These are phyloP conservation scores for Sugiyamaella xylanicola DNA, from an alignment of 1,139 yeast species.

Conservation along the genomic window DNA sequence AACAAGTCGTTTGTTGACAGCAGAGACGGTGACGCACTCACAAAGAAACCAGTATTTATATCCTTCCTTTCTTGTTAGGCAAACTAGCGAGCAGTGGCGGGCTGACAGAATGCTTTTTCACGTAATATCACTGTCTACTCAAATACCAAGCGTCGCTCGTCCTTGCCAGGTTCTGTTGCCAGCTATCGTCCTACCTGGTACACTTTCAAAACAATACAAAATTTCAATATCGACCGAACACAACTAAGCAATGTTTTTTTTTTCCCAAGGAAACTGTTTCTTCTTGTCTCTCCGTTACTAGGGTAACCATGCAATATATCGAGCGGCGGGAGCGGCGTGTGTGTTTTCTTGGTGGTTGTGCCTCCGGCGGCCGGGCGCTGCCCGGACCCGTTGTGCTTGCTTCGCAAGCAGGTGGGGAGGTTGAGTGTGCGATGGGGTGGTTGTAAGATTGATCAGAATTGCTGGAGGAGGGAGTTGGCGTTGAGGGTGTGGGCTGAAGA, in stretches of 20 bases:
- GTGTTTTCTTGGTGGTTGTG: background rate
- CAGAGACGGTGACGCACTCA: background rate
- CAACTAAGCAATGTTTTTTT: conserved; percentile 17
- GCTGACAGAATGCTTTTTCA: background rate
- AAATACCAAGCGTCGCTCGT: background rate
- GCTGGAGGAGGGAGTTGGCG: too few relatives aligned
- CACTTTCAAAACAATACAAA: conserved; percentile 1
- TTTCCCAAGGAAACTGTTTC: conserved; percentile 16
- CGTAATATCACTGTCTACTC: background rate
- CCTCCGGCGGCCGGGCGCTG: conserved; percentile 10
- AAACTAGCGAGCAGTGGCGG: background rate
- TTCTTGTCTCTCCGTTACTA: conserved; percentile 16
- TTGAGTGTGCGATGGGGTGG: too few relatives aligned
- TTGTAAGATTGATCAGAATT: too few relatives aligned
- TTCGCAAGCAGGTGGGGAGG: too few relatives aligned
- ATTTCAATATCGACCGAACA: background rate
- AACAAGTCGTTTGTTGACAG: background rate
- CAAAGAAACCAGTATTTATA: background rate
- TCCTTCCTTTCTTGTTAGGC: background rate
- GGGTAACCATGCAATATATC: conserved; percentile 5
- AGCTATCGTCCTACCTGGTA: background rate
- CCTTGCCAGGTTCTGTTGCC: background rate
- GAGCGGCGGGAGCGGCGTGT: conserved; percentile 4
- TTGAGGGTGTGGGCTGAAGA: too few relatives aligned
- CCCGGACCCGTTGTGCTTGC: conserved; percentile 12